Percentiles rank a stretch among this genome's conserved stretches.
Evolutionary conservation across 2,329 filamentous ascomycete species (phyloP).

Genomic region (Talaromyces sp.): DNA sequence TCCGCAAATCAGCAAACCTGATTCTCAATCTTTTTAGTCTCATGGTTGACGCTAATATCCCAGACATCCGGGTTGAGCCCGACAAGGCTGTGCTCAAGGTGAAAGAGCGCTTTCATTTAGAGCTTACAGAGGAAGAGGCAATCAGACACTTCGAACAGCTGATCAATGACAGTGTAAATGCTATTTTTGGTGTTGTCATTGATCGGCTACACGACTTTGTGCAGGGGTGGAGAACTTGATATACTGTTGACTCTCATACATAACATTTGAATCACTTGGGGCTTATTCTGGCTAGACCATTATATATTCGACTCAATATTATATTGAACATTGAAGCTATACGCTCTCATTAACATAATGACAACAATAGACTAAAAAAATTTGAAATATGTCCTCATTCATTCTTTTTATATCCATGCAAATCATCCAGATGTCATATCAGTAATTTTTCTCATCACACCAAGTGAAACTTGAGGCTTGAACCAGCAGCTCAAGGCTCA

Average conservation of each 20-base stretch:
- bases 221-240: slow-evolving; percentile 75
- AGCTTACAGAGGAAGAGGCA: slow-evolving; percentile 87
- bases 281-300: not conserved
- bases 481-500: not conserved
- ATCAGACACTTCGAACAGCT: slow-evolving; percentile 80
- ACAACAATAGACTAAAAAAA: not conserved
- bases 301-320: not conserved
- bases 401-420: not conserved
- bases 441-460: not conserved
- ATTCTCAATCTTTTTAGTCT: slow-evolving; percentile 93
- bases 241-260: not conserved
- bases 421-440: not conserved
- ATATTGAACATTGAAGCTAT: not conserved
- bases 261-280: not conserved
- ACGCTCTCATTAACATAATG: not conserved
- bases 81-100: slow-evolving; percentile 95
- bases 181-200: slow-evolving; percentile 88
- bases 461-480: not conserved
- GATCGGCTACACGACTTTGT: slow-evolving; percentile 91
- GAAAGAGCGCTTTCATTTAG: slow-evolving; percentile 86
- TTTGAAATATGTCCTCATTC: not conserved
- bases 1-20: slow-evolving; percentile 83
- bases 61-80: slow-evolving; percentile 85
- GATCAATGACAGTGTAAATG: slow-evolving; percentile 85
- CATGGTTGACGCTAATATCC: slow-evolving; percentile 97